phyloP scores from a whole-genome alignment of 257 asterid genomes.

The Ilex aquifolium region DNA sequence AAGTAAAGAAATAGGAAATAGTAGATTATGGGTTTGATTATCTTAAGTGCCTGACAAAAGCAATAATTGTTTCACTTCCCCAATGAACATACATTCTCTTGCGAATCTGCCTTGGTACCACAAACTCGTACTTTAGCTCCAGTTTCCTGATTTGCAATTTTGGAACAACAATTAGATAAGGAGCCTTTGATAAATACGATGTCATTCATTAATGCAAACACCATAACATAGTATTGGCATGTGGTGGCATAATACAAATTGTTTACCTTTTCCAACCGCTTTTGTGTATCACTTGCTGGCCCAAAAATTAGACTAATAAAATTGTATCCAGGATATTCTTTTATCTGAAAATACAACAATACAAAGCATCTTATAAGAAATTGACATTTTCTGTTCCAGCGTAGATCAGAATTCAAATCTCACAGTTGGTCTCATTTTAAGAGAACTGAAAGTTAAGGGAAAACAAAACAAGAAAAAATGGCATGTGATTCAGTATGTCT shows the following conservation, averaged over 20 bases:
- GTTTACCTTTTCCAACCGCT: conserved; percentile 81
- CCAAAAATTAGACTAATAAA: conserved; percentile 63
- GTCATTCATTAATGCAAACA: no score
- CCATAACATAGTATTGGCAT: conserved; percentile 1
- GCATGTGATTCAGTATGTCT: no score
- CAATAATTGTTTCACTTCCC: not conserved
- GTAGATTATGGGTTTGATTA: not conserved
- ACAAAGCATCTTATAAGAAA: no score
- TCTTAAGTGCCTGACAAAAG: not conserved
- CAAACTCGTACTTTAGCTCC: conserved; percentile 86
- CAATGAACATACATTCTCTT: conserved; percentile 50
- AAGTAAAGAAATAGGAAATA: no score
- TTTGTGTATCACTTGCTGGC: conserved; percentile 60
- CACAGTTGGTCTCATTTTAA: no score
- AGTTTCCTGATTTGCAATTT: conserved; percentile 62
- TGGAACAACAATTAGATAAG: not conserved
- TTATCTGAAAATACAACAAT: conserved; percentile 46
- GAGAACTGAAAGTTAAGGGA: no score
- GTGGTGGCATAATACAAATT: conserved; percentile 4
- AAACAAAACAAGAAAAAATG: no score
- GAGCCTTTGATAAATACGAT: not conserved
- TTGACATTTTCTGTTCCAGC: no score
- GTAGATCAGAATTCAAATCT: no score
- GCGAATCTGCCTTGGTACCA: conserved; percentile 55
- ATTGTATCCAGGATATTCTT: conserved; percentile 64